Evolutionary conservation across 2,329 filamentous ascomycete genomes (phyloP), one percentile per base, ranked within the genome.

Genomic region (Xylaria sp.): DNA sequence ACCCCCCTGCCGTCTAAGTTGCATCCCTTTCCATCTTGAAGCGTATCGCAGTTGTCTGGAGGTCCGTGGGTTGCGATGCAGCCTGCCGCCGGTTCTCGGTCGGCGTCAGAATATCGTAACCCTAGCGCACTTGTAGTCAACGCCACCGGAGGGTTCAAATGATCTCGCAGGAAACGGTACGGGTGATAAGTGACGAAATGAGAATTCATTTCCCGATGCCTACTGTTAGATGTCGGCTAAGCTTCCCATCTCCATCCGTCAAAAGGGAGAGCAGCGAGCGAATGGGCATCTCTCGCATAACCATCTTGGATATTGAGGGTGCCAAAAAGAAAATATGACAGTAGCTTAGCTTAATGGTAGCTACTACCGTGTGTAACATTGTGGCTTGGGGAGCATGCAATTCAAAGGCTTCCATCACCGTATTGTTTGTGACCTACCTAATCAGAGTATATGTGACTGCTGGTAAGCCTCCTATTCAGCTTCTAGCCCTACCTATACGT

Each of bases 31-130:
- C 58, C 27, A 46, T 54, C 19, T n/a, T 51, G 25, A 15, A 48
- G 21, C n/a, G 10, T 48, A 33, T 21, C 19, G n/a, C n/a, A 46
- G 33, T 15, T 31, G 38, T 51, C 37, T 17, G 25, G 47, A 17
- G 48, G 56, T 46, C 19, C 43, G 53, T 58, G 25, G 41, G 23
- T 37, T 46, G 33, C 37, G 49, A 66, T 68, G 64, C 64, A 56
- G 52, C 54, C 21, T 57, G 51, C 66, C 63, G 63, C 57, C 57
- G 59, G 59, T 60, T 61, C 62, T 66, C 64, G 63, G 58, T 64
- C 61, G 59, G 52, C 52, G 33, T 61, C 56, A 58, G 43, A 48
- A 41, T 6, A 40, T 49, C 49, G 33, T 38, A 41, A 37, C 33
- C 33, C 38, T 43, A 21, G 31, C 47, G 44, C 13, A 37, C 33